phyloP scores from a whole-genome alignment of 805 yeast genomes.

The Starmera quercuum region DNA sequence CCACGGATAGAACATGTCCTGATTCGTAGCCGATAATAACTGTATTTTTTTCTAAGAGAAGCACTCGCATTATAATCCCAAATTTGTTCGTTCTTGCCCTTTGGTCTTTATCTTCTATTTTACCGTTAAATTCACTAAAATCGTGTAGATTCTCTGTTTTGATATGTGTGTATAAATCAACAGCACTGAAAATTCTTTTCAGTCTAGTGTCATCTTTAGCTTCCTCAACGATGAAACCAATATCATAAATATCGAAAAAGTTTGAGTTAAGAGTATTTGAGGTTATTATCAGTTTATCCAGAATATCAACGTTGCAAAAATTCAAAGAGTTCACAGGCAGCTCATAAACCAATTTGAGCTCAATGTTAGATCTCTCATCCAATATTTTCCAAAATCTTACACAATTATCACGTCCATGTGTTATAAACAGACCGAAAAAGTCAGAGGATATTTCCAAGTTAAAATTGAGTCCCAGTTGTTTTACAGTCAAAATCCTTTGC shows the following conservation, averaged over 20 bases:
- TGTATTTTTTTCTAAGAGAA: slow-evolving; percentile 24
- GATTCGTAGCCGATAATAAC: slow-evolving; percentile 64
- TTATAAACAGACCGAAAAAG: slow-evolving; percentile 37
- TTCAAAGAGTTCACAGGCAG: slow-evolving; percentile 71
- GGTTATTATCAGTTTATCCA: slow-evolving; percentile 32
- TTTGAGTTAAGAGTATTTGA: slow-evolving; percentile 63
- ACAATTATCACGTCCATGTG: slow-evolving; percentile 64
- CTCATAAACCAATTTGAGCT: slow-evolving; percentile 26
- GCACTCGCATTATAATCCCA: slow-evolving; percentile 63
- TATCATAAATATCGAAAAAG: slow-evolving; percentile 51
- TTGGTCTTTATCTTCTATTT: slow-evolving; percentile 5
- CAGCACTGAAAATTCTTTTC: slow-evolving; percentile 17
- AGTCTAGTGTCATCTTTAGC: slow-evolving; percentile 10
- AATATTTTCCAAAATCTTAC: slow-evolving; percentile 38
- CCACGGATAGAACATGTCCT: slow-evolving; percentile 43
- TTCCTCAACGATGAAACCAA: slow-evolving; percentile 17
- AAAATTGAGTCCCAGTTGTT: slow-evolving; percentile 30
- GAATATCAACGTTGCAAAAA: slow-evolving; percentile 55
- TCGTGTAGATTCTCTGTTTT: slow-evolving; percentile 8
- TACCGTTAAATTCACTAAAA: slow-evolving; percentile 11
- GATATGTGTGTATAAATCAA: slow-evolving; percentile 12
- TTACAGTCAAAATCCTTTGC: slow-evolving; percentile 40
- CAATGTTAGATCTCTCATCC: slow-evolving; percentile 2
- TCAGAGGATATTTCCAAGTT: slow-evolving; percentile 9
- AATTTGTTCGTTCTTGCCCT: slow-evolving; percentile 23